Evolutionary conservation across 176 grass and related monocot species (phyloP), one percentile per base, ranked within the genome.

Genomic region (Carex littledalei): DNA sequence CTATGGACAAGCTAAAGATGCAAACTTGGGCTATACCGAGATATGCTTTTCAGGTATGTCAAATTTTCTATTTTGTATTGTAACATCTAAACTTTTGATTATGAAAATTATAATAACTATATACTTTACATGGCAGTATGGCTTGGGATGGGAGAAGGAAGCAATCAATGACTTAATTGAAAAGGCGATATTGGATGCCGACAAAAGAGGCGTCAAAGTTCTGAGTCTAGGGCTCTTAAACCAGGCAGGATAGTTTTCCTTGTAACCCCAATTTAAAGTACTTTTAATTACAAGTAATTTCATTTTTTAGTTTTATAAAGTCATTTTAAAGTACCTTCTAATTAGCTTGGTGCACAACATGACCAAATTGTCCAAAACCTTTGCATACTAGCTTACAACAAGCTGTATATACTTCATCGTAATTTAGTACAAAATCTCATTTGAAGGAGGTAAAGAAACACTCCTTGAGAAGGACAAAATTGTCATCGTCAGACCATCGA

Each of bases 11-110:
- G 55, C 68, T 94, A 35, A 92, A 89, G 75, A 93, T 97, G 91
- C 92, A 94, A 49, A 93, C 92, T 82, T 97, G 95, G 95, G 91
- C 84, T 14, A 89, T 94, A 84, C 89, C 95, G 18, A 94, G 95
- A 97, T 97, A 90, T 68, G 91, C 65, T 86, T 97, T 94, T 90
- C 91, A 97, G 57, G 95, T 94, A 91, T 78, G 73, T 34, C 57
- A 76, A 53, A 24, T n/a, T 64, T 57, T 63, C 3, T 21, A 60
- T n/a, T 63, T 81, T 63, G 12, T 21, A 64, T 76, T 63, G 39
- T 64, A 63, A 11, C 39, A 43, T 63, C n/a, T 64, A 21, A 22
- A 21, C 10, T 22, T 60, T 41, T 81, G 16, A 64, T 54, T 67
- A 24, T 14, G 31, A 86, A 65, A 59, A 83, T 80, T 77, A 8